A percentile compares a stretch with the other conserved stretches of the same genome.
Evolutionary conservation across 1,284 basidiomycete species (phyloP).

Genomic region (Heliocybe sulcata): DNA sequence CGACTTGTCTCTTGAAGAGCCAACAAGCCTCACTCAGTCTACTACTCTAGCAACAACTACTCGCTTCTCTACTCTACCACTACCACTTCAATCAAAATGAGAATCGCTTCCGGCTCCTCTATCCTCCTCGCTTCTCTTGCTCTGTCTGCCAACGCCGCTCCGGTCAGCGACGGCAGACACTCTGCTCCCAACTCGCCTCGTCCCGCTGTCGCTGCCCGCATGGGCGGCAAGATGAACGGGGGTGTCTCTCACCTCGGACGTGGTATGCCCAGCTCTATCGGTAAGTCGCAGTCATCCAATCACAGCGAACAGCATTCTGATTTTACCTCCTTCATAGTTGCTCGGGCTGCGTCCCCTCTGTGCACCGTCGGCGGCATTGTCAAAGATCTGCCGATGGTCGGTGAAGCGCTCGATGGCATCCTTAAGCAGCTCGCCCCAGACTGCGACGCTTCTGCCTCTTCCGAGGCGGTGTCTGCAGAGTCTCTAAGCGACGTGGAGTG

Average conservation of each 20-base stretch:
- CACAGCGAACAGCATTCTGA: background rate
- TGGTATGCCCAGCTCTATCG: background rate
- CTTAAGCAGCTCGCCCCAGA: background rate
- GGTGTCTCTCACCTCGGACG: background rate
- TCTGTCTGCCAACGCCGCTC: background rate
- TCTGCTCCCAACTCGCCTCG: background rate
- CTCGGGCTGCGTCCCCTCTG: background rate
- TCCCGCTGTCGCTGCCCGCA: background rate
- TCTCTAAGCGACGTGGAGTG: background rate
- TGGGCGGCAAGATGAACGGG: background rate
- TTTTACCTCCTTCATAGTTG: background rate
- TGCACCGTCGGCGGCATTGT: background rate
- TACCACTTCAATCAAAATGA: background rate
- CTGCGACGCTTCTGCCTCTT: background rate
- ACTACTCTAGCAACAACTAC: background rate
- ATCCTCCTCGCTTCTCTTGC: background rate
- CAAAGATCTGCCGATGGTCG: background rate
- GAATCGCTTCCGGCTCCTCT: background rate
- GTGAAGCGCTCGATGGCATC: background rate
- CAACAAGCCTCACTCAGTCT: background rate
- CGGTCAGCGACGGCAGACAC: background rate
- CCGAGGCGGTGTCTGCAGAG: background rate
- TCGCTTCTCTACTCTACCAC: background rate
- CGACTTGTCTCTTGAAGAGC: background rate
- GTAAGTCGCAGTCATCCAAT: background rate